Evolutionary conservation across 2,329 filamentous ascomycete species (phyloP), one percentile per base, ranked within the genome.

Genomic region (Hansfordia pulvinata): DNA sequence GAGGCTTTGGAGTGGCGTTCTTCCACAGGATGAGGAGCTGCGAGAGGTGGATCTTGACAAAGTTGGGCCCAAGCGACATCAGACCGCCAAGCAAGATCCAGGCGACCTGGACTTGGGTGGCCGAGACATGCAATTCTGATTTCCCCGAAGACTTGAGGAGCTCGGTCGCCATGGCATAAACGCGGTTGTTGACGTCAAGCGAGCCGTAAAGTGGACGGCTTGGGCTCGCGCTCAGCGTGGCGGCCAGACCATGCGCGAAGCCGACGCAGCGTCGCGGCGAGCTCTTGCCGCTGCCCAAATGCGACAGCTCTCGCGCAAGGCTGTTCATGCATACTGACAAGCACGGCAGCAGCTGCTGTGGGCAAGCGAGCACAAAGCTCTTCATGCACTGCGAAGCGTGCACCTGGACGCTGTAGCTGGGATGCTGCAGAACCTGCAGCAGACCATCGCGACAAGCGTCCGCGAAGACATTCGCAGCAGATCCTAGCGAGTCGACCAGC

Each of bases 291-390:
- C 75, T 73, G 10, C 67, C 70, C 6, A 96, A 65, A 22, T 90
- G 66, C 16, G 76, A 76, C 16, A 98, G 64, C 44, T 98, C 90
- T 35, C 90, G 69, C 34, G 75, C 82, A 33, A 98, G 67, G 47
- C 84, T 94, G 50, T 94, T 94, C 79, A 96, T 86, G 51, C 86
- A 96, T 23, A 96, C 82, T 0, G 88, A 93, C 11, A 96, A 73
- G 35, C 85, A 90, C 3, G 84, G 82, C 5, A 96, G 60, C 5
- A 98, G 69, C 46, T 96, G 88, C 39, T 93, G 82, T 4, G 90
- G 90, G 40, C 85, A 94, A 10, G 85, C 85, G 22, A 93, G 62
- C 1, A 93, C 82, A 43, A 96, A 90, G 0, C 69, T 73, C 39
- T 88, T 84, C 40, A 96, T 61, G 44, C 85, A 93, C 33, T 81